A percentile compares a stretch with the other conserved stretches of the same genome.
Evolutionary conservation across 768 basidiomycete species (phyloP).

Genomic region (Lactifluus volemus): DNA sequence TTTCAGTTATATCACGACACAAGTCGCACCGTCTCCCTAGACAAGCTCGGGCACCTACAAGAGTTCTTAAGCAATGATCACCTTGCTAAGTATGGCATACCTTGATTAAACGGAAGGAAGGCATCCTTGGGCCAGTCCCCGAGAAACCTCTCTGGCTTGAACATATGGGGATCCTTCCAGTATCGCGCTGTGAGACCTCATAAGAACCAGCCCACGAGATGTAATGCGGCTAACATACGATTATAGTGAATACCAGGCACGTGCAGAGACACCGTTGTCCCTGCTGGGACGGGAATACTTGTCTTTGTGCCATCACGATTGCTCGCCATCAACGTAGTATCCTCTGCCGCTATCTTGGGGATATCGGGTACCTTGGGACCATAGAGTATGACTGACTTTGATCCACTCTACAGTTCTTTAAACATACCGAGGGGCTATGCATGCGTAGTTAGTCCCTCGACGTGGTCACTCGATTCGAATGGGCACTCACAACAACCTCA

Average conservation of each 20-base stretch:
- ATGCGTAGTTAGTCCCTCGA: neutral
- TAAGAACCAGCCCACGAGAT: neutral
- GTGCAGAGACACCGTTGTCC: conserved; percentile 31
- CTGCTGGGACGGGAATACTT: conserved; percentile 36
- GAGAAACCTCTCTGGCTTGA: conserved; percentile 33
- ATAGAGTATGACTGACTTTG: neutral
- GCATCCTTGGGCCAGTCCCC: conserved; percentile 28
- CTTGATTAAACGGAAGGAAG: conserved; percentile 27
- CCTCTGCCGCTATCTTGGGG: conserved; percentile 39
- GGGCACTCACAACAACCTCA: conserved; percentile 31
- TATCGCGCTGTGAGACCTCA: conserved; percentile 35
- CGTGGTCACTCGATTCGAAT: neutral
- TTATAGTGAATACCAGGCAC: conserved; percentile 41
- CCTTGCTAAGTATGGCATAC: neutral
- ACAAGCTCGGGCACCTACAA: conserved; percentile 19
- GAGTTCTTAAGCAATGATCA: neutral
- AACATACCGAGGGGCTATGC: conserved; percentile 8
- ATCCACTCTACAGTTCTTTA: neutral
- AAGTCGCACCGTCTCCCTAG: conserved; percentile 17
- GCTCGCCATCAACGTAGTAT: conserved; percentile 33
- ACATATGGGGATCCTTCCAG: conserved; percentile 44
- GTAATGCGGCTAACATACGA: conserved; percentile 26
- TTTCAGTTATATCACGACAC: neutral
- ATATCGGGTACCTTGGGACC: conserved; percentile 35
- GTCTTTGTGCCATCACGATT: conserved; percentile 32